phyloP scores from a whole-genome alignment of 192 early-diverging fungal species.

The Podila verticillata region DNA sequence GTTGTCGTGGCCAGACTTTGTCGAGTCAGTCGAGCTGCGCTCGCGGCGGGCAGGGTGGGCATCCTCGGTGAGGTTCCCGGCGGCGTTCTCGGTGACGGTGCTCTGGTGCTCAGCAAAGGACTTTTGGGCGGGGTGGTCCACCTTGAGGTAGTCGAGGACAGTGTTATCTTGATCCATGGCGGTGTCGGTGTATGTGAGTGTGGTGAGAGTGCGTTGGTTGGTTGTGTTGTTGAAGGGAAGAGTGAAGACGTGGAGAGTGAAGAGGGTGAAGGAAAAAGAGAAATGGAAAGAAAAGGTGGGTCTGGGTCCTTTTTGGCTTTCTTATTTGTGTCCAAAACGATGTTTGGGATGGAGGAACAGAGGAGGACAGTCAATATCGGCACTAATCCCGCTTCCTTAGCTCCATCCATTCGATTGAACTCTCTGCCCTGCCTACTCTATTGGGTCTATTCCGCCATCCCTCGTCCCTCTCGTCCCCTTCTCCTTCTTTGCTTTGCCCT shows the following conservation, averaged over 20 bases:
- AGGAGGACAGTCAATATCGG: too few relatives aligned
- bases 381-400: too few relatives aligned
- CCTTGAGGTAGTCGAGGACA: slow-evolving; percentile 17
- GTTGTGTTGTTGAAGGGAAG: neutral
- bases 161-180: slow-evolving; percentile 22
- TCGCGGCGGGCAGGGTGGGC: slow-evolving; percentile 21
- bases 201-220: slow-evolving; percentile 1
- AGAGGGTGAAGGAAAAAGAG: neutral
- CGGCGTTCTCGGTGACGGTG: slow-evolving; percentile 24
- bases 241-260: neutral
- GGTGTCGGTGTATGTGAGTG: neutral
- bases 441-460: too few relatives aligned
- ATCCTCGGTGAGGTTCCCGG: slow-evolving; percentile 5
- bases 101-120: slow-evolving; percentile 25
- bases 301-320: neutral
- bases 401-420: too few relatives aligned
- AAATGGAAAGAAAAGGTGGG: neutral
- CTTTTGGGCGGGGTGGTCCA: slow-evolving; percentile 9
- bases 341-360: neutral
- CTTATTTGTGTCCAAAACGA: neutral
- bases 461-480: too few relatives aligned
- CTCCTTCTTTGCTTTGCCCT: too few relatives aligned
- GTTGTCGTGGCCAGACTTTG: slow-evolving; percentile 20
- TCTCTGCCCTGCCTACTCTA: too few relatives aligned
- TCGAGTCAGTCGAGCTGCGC: slow-evolving; percentile 33